Base-by-base conservation (phyloP, 352 stramenopile species). In the Globisporangium rhizosaccharum region DNA sequence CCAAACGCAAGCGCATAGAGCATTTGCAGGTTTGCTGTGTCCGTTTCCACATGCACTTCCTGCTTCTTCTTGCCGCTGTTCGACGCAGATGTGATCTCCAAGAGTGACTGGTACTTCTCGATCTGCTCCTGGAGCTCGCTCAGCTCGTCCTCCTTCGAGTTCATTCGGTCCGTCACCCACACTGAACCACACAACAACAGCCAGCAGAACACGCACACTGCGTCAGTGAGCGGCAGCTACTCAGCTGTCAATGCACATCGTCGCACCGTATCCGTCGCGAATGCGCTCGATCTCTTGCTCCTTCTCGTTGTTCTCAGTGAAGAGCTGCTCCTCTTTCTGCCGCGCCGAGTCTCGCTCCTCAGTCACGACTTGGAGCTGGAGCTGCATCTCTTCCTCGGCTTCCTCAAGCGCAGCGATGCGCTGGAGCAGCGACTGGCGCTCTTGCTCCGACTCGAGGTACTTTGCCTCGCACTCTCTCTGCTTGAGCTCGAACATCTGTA, bases 261-360 rank as follows among this genome's bases (percentile, higher is more conserved):
- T 49, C 37, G 39, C 46, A 65, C 85, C 82, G 47, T 94, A 94
- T 36, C 85, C 85, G 51, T 94, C 85, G 9, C 85, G 85, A 64
- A 94, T 91, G 17, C 85, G 81, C 59, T 92, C 85, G 45, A 94
- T 94, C 51, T 94, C 85, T 61, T 94, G 82, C 23, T 92, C 85
- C 53, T 94, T 94, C 46, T 94, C 85, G 44, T 88, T 89, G 46
- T 84, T 90, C 56, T 94, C 85, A 11, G 72, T 47, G 51, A 94
- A 94, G 1, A 91, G 65, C 56, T 90, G 77, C 57, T 94, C 85
- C 69, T 94, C 85, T 54, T 94, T 94, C 36, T 85, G 73, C 11
- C 85, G 72, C 47, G 85, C 82, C 12, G 85, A 85, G 53, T 94
- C 85, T 1, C 85, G 77, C 50, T 94, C 85, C 57, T 94, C 85